Evolutionary conservation across 139 green algal species (phyloP).

Genomic region (Chlamydomonas schloesseri): DNA sequence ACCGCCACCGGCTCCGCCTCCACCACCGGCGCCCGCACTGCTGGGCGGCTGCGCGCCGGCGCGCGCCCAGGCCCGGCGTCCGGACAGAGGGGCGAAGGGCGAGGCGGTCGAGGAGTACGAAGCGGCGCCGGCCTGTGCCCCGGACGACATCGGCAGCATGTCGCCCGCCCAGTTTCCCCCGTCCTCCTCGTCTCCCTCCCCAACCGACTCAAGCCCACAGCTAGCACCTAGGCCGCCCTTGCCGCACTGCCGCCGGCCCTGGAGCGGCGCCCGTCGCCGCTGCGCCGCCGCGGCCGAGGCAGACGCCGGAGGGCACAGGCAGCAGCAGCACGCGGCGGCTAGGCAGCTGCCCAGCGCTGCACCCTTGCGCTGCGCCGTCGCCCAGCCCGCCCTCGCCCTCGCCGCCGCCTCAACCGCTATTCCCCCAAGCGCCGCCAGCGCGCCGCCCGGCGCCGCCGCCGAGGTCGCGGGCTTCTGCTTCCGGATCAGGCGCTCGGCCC

Average conservation of each 20-base stretch:
- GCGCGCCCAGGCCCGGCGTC: too few relatives aligned
- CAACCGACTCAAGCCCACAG: neutral
- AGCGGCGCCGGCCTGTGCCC: neutral
- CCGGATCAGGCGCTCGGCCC: neutral
- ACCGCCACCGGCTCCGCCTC: too few relatives aligned
- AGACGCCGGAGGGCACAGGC: neutral
- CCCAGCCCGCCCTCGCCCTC: neutral
- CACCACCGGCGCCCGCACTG: too few relatives aligned
- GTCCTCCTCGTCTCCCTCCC: neutral
- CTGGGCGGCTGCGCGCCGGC: too few relatives aligned
- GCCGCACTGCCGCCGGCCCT: neutral
- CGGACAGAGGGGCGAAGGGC: neutral
- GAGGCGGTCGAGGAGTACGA: neutral
- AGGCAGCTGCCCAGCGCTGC: slow-evolving; percentile 26
- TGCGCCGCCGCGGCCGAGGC: neutral
- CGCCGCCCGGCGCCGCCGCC: neutral
- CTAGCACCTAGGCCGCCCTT: neutral
- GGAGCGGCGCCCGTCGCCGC: neutral
- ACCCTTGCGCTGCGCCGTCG: slow-evolving; percentile 7
- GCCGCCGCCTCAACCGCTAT: neutral
- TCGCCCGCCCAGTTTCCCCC: too few relatives aligned
- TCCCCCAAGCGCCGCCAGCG: neutral
- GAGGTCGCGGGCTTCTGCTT: neutral
- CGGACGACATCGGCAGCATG: too few relatives aligned
- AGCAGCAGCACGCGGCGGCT: slow-evolving; percentile 34